A percentile compares a stretch with the other conserved stretches of the same genome.
phyloP scores from a whole-genome alignment of 352 stramenopile species.

The Phytophthora pluvialis region DNA sequence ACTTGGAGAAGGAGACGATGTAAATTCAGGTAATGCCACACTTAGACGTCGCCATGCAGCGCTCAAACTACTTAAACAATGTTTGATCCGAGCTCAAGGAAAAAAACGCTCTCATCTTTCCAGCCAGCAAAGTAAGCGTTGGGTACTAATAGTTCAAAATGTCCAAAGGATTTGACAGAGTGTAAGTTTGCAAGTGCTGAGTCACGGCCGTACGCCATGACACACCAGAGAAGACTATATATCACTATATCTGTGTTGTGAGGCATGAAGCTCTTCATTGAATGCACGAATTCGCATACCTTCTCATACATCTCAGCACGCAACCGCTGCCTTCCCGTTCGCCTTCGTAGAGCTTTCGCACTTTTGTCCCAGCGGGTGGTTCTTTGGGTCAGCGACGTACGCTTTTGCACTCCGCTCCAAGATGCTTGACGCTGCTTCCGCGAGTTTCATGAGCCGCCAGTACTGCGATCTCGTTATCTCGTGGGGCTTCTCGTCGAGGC shows the following conservation, averaged over 20 bases:
- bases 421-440: conserved; percentile 34
- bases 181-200: conserved; percentile 39
- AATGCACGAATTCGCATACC: too few relatives aligned
- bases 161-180: conserved; percentile 16
- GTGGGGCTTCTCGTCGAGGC: conserved; percentile 36
- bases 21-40: too few relatives aligned
- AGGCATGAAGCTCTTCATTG: too few relatives aligned
- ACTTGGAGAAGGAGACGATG: neutral
- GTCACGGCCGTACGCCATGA: conserved; percentile 34
- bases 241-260: too few relatives aligned
- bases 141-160: conserved; percentile 20
- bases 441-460: conserved; percentile 42
- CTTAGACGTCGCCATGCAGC: too few relatives aligned
- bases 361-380: neutral
- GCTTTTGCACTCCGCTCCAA: conserved; percentile 31
- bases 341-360: too few relatives aligned
- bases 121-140: conserved; percentile 12
- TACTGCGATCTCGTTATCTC: conserved; percentile 47
- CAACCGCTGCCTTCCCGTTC: too few relatives aligned
- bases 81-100: too few relatives aligned
- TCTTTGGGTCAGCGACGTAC: conserved; percentile 9
- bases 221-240: too few relatives aligned
- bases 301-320: too few relatives aligned
- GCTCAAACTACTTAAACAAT: too few relatives aligned
- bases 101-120: too few relatives aligned